Conservation (phyloP, 805 yeast genomes). For the Candida boidinii region DNA sequence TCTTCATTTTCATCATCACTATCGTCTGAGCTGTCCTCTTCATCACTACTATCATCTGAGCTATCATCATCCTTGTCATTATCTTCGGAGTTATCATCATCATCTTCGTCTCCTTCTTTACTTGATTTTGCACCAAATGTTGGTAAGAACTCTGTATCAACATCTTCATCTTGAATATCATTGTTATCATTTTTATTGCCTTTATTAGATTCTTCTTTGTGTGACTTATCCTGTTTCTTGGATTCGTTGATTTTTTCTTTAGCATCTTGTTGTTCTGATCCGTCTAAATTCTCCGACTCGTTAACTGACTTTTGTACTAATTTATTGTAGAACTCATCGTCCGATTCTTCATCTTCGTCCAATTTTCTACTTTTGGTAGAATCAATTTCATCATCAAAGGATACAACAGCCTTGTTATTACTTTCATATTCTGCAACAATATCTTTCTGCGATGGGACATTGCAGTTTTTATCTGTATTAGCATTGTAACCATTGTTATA, state of each 20-base stretch:
- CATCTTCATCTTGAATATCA: constrained; percentile 8
- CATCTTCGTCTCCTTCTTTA: constrained; percentile 15
- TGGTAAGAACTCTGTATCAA: too few relatives aligned
- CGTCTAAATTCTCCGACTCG: constrained; percentile 2
- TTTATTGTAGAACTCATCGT: constrained; percentile 14
- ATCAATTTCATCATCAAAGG: background rate
- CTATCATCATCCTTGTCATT: constrained; percentile 3
- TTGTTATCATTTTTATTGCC: constrained; percentile 6
- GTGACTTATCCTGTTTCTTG: too few relatives aligned
- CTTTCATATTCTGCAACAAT: constrained; percentile 20
- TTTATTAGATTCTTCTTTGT: constrained; percentile 1
- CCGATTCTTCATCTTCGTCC: constrained; percentile 17
- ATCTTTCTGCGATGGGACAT: constrained; percentile 10
- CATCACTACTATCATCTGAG: constrained; percentile 11
- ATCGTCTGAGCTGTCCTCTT: too few relatives aligned
- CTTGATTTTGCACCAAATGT: too few relatives aligned
- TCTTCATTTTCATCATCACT: constrained; percentile 21
- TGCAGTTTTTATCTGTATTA: constrained; percentile 15
- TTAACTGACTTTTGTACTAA: constrained; percentile 1
- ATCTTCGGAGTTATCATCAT: constrained; percentile 18
- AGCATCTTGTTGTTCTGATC: constrained; percentile 4
- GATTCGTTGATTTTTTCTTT: background rate
- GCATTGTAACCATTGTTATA: constrained; percentile 15
- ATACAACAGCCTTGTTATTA: constrained; percentile 7
- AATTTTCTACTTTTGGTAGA: constrained; percentile 3